Evolutionary conservation across 1,284 basidiomycete genomes (phyloP), one percentile per base, ranked within the genome.

Genomic region (Boletellus deceptivus): DNA sequence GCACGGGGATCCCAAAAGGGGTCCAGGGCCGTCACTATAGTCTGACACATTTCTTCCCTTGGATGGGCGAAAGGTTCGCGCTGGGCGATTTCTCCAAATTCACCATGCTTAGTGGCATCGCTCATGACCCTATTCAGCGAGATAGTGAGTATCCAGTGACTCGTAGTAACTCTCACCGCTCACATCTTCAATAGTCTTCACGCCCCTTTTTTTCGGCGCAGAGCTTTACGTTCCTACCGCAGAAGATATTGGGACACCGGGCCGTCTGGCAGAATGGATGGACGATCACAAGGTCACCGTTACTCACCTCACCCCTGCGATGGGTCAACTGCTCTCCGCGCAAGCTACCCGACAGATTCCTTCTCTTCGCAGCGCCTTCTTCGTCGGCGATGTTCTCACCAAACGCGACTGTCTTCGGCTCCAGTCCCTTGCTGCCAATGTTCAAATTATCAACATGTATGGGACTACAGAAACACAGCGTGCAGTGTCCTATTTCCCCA

Each of bases 381-480:
- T 99, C 66, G 97, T 99, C 50, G 97, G 97, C n/a, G 97, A 99
- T 67, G 87, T 99, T 33, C 84, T 99, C 52, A 99, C 97, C 59
- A 99, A 99, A 74, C 89, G 97, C 43, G 97, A 99, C 71, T 99
- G 97, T 70, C 84, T 92, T 39, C 90, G 97, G 45, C 80, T 99
- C 7, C 97, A 99, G 70, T 82, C 91, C 5, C 86, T 99, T 43
- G 97, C 97, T 1, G 75, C 86, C 31, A 97, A 99, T 62, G 94
- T 96, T 13, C 78, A 83, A 44, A 97, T 99, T 70, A 89, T 99
- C 72, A 99, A 99, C 78, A 99, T 99, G 97, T 99, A 98, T 71
- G 97, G 97, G 22, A 99, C 97, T 9, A 99, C 97, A 22, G 97
- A 99, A 73, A 99, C 97, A 4, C 97, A 99, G 70, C 89, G 97